Evolutionary conservation across 129 eudicot species (phyloP).

Genomic region (Cynara cardunculus): DNA sequence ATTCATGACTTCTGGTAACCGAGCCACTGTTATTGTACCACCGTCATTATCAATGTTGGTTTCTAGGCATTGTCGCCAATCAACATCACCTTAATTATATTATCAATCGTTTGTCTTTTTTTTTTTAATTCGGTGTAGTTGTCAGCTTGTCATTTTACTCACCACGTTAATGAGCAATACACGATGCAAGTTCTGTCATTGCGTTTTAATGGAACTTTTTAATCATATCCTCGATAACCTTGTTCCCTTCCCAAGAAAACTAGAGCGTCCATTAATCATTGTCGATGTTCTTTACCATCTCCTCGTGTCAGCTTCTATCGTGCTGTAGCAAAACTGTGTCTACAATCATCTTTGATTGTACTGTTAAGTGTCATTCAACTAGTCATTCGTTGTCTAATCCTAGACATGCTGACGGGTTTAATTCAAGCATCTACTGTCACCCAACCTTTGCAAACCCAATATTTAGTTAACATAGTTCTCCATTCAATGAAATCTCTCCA

Average conservation of each 20-base stretch:
- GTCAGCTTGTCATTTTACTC: not conserved
- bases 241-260: not conserved
- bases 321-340: not conserved
- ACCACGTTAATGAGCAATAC: not conserved
- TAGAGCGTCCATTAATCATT: not conserved
- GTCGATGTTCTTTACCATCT: not conserved
- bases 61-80: not conserved
- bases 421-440: not conserved
- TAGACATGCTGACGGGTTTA: not conserved
- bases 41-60: not conserved
- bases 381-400: not conserved
- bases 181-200: not conserved
- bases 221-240: not conserved
- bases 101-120: not conserved
- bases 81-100: not conserved
- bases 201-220: not conserved
- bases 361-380: not conserved
- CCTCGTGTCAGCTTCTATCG: not conserved
- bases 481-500: not conserved
- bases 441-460: not conserved
- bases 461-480: not conserved
- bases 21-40: not conserved
- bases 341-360: not conserved
- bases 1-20: not conserved
- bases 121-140: not conserved